A percentile compares a stretch with the other conserved stretches of the same genome.
phyloP scores from a whole-genome alignment of 2,329 filamentous ascomycete genomes.

The Mollisiaceae sp. region DNA sequence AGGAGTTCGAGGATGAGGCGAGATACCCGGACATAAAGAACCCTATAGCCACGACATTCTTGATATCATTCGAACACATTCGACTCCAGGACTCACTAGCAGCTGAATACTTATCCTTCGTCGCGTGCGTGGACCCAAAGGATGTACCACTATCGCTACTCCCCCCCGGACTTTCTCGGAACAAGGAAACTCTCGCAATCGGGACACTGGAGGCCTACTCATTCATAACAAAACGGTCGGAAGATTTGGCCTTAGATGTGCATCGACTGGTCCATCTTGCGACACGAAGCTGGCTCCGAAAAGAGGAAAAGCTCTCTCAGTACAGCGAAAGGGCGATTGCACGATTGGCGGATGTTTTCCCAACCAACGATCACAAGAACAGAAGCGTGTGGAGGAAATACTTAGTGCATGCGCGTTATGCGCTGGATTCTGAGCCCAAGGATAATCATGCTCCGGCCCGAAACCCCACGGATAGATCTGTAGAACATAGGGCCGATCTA shows the following conservation, averaged over 20 bases:
- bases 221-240: constrained; percentile 25
- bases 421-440: constrained; percentile 7
- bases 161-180: constrained; percentile 28
- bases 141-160: constrained; percentile 46
- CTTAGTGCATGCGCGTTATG: constrained; percentile 22
- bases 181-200: constrained; percentile 24
- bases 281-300: constrained; percentile 30
- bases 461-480: background rate
- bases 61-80: constrained; percentile 50
- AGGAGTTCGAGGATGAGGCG: constrained; percentile 44
- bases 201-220: constrained; percentile 30
- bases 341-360: constrained; percentile 29
- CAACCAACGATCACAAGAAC: constrained; percentile 21
- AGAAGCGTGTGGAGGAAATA: constrained; percentile 29
- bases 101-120: constrained; percentile 46
- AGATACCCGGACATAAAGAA: constrained; percentile 44
- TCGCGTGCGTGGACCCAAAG: constrained; percentile 48
- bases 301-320: constrained; percentile 15
- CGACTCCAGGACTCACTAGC: constrained; percentile 39
- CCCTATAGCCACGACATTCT: constrained; percentile 35
- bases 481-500: constrained; percentile 16
- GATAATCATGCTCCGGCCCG: background rate
- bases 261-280: constrained; percentile 32
- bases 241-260: constrained; percentile 25
- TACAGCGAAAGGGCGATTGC: constrained; percentile 22